Conservation (phyloP, 805 yeast genomes). For the Aciculoconidium aculeatum region DNA sequence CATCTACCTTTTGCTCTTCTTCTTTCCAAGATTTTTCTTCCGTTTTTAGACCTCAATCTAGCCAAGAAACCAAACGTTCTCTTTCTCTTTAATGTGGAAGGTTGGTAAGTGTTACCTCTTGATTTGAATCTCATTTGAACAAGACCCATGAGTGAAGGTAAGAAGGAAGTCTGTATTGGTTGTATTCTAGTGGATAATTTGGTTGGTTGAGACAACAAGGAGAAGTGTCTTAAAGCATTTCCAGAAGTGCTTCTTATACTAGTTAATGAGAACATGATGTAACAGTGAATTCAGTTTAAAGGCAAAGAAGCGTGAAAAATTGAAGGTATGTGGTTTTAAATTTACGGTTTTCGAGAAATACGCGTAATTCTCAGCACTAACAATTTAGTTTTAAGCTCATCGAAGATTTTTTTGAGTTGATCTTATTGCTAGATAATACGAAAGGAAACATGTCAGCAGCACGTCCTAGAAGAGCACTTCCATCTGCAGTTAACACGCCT, state of each 20-base stretch:
- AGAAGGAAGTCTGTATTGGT: slow-evolving; percentile 15
- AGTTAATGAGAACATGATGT: slow-evolving; percentile 2
- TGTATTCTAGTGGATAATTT: slow-evolving; percentile 2
- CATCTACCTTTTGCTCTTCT: slow-evolving; percentile 89
- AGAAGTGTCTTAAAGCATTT: slow-evolving; percentile 6
- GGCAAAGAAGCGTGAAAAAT: slow-evolving; percentile 2
- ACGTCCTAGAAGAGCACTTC: slow-evolving; percentile 37
- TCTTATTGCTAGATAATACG: too few relatives aligned
- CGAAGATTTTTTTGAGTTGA: not conserved
- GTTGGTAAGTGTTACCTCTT: slow-evolving; percentile 94
- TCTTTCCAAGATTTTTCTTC: slow-evolving; percentile 71
- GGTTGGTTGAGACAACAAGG: slow-evolving; percentile 10
- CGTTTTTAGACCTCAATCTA: slow-evolving; percentile 66
- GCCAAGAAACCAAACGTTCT: slow-evolving; percentile 87
- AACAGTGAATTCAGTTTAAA: not conserved
- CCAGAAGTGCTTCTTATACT: slow-evolving; percentile 6
- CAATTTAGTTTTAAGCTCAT: not conserved
- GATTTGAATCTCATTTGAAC: slow-evolving; percentile 69
- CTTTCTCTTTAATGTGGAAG: slow-evolving; percentile 84
- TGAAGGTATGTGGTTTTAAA: too few relatives aligned
- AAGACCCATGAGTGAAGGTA: slow-evolving; percentile 25
- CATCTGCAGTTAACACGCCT: slow-evolving; percentile 45
- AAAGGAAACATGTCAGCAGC: slow-evolving; percentile 23
- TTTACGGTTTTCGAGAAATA: too few relatives aligned
- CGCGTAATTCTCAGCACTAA: slow-evolving; percentile 6